Percentiles rank a stretch among this genome's conserved stretches.
phyloP scores from a whole-genome alignment of 768 basidiomycete genomes.

The Holtermannia corniformis region DNA sequence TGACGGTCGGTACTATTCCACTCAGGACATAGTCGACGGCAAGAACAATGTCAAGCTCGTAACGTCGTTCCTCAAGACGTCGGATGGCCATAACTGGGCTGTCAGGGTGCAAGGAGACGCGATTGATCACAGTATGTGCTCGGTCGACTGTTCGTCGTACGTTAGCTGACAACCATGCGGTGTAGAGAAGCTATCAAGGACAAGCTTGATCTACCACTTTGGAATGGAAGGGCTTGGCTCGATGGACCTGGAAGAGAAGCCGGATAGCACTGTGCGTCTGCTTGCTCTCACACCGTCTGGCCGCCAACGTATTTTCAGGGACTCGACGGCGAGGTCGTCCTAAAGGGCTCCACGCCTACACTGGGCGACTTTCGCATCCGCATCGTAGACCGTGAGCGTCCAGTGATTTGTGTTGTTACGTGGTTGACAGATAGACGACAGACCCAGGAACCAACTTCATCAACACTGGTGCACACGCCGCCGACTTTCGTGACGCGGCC shows the following conservation, averaged over 20 bases:
- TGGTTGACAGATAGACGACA: constrained; percentile 28
- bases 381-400: constrained; percentile 59
- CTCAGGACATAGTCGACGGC: constrained; percentile 71
- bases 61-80: constrained; percentile 75
- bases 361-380: constrained; percentile 74
- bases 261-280: neutral
- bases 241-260: constrained; percentile 54
- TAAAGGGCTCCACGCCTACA: constrained; percentile 65
- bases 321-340: constrained; percentile 56
- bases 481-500: constrained; percentile 53
- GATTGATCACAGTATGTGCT: constrained; percentile 29
- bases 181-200: constrained; percentile 48
- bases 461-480: constrained; percentile 51
- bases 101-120: constrained; percentile 22
- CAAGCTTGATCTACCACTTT: constrained; percentile 75
- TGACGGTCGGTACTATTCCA: constrained; percentile 73
- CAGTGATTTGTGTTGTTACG: neutral
- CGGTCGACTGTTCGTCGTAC: constrained; percentile 16
- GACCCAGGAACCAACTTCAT: constrained; percentile 54
- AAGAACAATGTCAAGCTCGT: constrained; percentile 76
- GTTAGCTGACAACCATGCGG: neutral
- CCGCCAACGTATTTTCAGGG: constrained; percentile 54
- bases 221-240: constrained; percentile 81
- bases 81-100: constrained; percentile 51
- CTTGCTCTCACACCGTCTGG: neutral